A percentile compares a stretch with the other conserved stretches of the same genome.
Conservation (phyloP, 768 basidiomycete species). For the Calocybe indica region DNA sequence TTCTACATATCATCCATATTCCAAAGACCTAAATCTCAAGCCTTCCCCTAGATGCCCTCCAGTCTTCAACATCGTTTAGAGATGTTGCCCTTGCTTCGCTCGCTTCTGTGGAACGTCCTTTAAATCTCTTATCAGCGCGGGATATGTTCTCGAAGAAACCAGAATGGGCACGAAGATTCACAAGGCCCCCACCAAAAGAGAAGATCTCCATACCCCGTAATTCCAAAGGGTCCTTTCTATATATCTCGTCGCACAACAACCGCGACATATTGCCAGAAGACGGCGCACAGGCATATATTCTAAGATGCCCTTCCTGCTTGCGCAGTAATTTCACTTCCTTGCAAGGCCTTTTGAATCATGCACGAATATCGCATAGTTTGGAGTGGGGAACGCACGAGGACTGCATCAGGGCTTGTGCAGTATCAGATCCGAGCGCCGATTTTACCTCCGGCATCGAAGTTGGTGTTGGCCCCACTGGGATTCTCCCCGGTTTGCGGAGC, state of each 20-base stretch:
- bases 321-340: conserved; percentile 42
- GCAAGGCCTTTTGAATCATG: conserved; percentile 51
- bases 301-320: conserved; percentile 40
- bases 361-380: conserved; percentile 39
- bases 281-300: conserved; percentile 24
- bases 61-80: conserved; percentile 24
- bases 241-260: conserved; percentile 26
- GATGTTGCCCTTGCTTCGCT: conserved; percentile 37
- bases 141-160: conserved; percentile 15
- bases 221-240: conserved; percentile 28
- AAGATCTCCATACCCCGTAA: conserved; percentile 14
- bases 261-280: conserved; percentile 14
- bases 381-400: conserved; percentile 54
- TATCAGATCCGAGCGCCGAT: conserved; percentile 33
- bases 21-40: background rate
- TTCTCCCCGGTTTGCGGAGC: conserved; percentile 40
- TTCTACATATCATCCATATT: background rate
- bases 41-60: conserved; percentile 7
- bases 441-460: conserved; percentile 37
- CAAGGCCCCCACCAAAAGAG: conserved; percentile 19
- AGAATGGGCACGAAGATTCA: conserved; percentile 14
- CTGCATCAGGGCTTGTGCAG: conserved; percentile 45
- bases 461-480: conserved; percentile 31
- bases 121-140: conserved; percentile 29
- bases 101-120: conserved; percentile 30